Percentiles rank a stretch among this genome's conserved stretches.
phyloP scores from a whole-genome alignment of 768 basidiomycete genomes.

The Chalciporus chontae region DNA sequence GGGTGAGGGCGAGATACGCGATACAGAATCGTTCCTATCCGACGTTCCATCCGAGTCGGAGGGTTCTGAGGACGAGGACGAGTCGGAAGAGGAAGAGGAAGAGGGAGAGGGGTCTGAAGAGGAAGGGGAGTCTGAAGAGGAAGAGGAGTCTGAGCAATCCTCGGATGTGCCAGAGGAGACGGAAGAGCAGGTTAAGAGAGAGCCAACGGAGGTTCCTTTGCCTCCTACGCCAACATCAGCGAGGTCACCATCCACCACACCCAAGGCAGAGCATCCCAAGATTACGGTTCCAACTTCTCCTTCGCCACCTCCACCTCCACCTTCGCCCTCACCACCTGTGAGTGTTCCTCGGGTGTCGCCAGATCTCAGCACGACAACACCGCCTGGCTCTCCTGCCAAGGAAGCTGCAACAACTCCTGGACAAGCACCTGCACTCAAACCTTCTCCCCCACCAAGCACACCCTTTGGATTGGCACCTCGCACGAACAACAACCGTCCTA shows the following conservation, averaged over 20 bases:
- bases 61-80: slow-evolving; percentile 24
- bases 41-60: slow-evolving; percentile 33
- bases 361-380: slow-evolving; percentile 59
- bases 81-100: slow-evolving; percentile 19
- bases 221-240: slow-evolving; percentile 35
- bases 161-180: slow-evolving; percentile 11
- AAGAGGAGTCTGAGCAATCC: slow-evolving; percentile 23
- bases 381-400: slow-evolving; percentile 60
- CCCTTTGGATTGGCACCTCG: slow-evolving; percentile 47
- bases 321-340: slow-evolving; percentile 15
- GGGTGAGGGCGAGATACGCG: slow-evolving; percentile 33
- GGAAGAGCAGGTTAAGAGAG: slow-evolving; percentile 13
- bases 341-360: slow-evolving; percentile 27
- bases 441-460: slow-evolving; percentile 26
- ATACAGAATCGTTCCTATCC: slow-evolving; percentile 26
- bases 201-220: slow-evolving; percentile 20
- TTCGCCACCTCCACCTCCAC: slow-evolving; percentile 29
- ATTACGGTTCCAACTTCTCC: slow-evolving; percentile 35
- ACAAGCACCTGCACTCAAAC: slow-evolving; percentile 14
- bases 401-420: slow-evolving; percentile 24
- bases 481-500: slow-evolving; percentile 46
- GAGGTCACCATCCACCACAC: slow-evolving; percentile 57
- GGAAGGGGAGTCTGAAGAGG: slow-evolving; percentile 19
- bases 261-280: slow-evolving; percentile 48
- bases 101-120: too few relatives aligned